Conservation (phyloP, 1,284 basidiomycete genomes). For the Moesziomyces antarcticus region DNA sequence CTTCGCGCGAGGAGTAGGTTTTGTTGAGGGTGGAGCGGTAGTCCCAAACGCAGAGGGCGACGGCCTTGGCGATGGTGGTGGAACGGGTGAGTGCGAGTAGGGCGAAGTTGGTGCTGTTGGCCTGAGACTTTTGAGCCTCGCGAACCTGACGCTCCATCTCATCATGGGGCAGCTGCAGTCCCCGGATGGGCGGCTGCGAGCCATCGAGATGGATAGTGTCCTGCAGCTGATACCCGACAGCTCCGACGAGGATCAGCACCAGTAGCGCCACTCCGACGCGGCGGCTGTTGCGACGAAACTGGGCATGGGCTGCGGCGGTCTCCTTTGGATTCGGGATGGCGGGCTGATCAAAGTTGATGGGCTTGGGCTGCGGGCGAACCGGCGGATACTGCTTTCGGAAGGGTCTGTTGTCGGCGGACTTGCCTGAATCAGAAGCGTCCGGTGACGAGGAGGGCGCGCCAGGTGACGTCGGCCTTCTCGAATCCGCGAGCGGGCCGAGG, state of each 20-base stretch:
- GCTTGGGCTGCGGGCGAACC: conserved; percentile 47
- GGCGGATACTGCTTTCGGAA: conserved; percentile 61
- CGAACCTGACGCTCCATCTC: conserved; percentile 55
- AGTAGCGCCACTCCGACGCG: conserved; percentile 12
- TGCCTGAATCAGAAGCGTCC: neutral
- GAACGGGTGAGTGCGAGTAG: conserved; percentile 60
- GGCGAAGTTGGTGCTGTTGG: conserved; percentile 50
- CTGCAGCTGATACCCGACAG: conserved; percentile 41
- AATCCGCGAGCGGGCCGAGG: neutral
- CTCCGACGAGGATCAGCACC: conserved; percentile 15
- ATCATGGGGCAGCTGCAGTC: conserved; percentile 46
- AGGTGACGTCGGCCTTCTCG: conserved; percentile 3
- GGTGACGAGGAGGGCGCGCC: conserved; percentile 3
- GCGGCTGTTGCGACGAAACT: conserved; percentile 51
- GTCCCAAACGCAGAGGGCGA: conserved; percentile 65
- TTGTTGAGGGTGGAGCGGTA: conserved; percentile 62
- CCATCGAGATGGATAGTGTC: conserved; percentile 52
- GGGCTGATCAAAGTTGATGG: conserved; percentile 63
- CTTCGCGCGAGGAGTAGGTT: conserved; percentile 45
- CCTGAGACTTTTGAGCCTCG: conserved; percentile 52
- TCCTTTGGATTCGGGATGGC: conserved; percentile 64
- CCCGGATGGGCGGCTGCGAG: conserved; percentile 22
- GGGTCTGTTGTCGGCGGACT: conserved; percentile 22
- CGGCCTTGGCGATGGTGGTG: conserved; percentile 64
- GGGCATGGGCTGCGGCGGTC: conserved; percentile 59